Conservation (phyloP, 352 stramenopile species). For the Plasmopara viticola region DNA sequence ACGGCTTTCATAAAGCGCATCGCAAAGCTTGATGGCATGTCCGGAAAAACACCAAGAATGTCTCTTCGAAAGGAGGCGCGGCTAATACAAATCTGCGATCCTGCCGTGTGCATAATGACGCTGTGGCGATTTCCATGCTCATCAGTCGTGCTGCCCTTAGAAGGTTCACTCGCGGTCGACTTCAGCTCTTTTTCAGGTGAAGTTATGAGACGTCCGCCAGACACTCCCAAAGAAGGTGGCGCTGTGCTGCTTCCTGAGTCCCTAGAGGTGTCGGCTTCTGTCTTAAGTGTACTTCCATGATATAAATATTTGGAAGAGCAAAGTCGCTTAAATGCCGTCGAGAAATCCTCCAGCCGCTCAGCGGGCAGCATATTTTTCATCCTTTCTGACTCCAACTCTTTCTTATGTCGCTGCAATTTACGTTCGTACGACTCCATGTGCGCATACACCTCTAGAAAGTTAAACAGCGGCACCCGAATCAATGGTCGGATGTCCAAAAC, state of each 20-base stretch:
- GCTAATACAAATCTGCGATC: constrained; percentile 75
- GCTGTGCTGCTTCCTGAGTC: constrained; percentile 14
- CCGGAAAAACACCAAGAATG: constrained; percentile 83
- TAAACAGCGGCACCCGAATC: constrained; percentile 82
- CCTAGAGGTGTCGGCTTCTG: constrained; percentile 21
- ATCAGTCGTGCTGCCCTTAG: constrained; percentile 37
- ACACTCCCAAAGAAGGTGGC: constrained; percentile 15
- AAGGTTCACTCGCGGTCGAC: constrained; percentile 15
- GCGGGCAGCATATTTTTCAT: constrained; percentile 82
- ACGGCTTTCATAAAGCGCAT: constrained; percentile 87
- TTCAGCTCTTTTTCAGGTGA: constrained; percentile 38
- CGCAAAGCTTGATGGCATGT: constrained; percentile 85
- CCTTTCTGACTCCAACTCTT: constrained; percentile 78
- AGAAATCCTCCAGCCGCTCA: constrained; percentile 61
- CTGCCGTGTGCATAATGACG: constrained; percentile 57
- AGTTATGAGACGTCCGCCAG: constrained; percentile 25
- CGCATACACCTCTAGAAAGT: constrained; percentile 83
- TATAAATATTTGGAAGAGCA: constrained; percentile 84
- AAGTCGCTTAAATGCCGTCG: constrained; percentile 67
- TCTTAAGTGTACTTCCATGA: constrained; percentile 42
- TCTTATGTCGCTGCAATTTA: constrained; percentile 80
- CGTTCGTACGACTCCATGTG: constrained; percentile 85
- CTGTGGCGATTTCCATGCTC: constrained; percentile 29
- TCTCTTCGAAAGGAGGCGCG: constrained; percentile 79
- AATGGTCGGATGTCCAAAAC: constrained; percentile 72